Base-by-base conservation (phyloP, 495 filamentous ascomycete genomes). In the Apiosordaria backusii region DNA sequence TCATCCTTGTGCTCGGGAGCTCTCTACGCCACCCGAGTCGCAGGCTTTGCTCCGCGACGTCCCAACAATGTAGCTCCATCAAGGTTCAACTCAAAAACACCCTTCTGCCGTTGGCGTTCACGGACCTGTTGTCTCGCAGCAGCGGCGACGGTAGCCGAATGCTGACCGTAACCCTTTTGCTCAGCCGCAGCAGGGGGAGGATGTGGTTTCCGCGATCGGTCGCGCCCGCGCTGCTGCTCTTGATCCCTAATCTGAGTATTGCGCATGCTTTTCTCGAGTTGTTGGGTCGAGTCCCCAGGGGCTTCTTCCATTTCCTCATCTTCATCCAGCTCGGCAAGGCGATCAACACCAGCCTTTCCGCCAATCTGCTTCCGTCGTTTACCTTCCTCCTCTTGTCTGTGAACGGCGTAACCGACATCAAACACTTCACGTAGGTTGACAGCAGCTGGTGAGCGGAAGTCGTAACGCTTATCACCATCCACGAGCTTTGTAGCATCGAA, bases 361-460 rank as follows among this genome's bases (percentile, higher is more conserved):
- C 89, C 89, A 72, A 90, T 86, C 69, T 88, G 88, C 80, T 93
- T 96, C 45, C 92, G 86, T 40, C 93, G 89, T 78, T 97, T 98
- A 72, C 85, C 88, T 77, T 98, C 95, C 77, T 99, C 95, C 76
- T 97, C 95, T 76, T 98, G 92, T 29, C 95, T 85, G 73, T 98
- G 95, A 18, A 99, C 95, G 23, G 95, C 92, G 71, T 99, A 98
- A 40, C 92, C 89, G 60, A 99, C 95, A 73, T 99, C 95, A 70
- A 99, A 99, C 16, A 98, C 92, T 73, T 99, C 95, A 60, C 95
- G 91, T 22, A 99, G 83, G 73, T 97, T 97, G 77, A 98, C 89
- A 13, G 91, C 95, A 57, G 92, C 96, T 0, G 95, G 96, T 0
- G 93, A 97, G 57, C 95, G 90, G 87, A 98, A 99, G 78, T 99